Conservation (phyloP, 2,329 filamentous ascomycete species). For the Atkinsonella texensis region DNA sequence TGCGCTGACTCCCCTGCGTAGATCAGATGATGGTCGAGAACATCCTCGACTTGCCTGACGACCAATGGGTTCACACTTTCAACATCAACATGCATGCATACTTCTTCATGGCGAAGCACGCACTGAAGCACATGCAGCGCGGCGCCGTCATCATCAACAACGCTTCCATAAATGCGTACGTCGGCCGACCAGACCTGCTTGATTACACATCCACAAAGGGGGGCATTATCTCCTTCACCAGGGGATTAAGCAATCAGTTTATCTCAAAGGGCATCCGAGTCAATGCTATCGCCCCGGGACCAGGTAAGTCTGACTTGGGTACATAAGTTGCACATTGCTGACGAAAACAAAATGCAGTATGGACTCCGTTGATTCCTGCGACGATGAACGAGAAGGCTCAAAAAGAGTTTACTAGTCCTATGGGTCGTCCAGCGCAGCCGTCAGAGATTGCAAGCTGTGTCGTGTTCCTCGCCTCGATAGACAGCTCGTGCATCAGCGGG, state of each 20-base stretch:
- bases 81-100: slow-evolving; percentile 73
- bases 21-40: slow-evolving; percentile 50
- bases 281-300: slow-evolving; percentile 66
- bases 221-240: slow-evolving; percentile 68
- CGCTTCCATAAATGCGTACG: slow-evolving; percentile 72
- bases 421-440: slow-evolving; percentile 68
- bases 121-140: slow-evolving; percentile 60
- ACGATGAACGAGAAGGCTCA: slow-evolving; percentile 62
- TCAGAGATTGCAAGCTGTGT: slow-evolving; percentile 73
- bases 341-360: slow-evolving; percentile 31
- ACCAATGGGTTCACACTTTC: slow-evolving; percentile 72
- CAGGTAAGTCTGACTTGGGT: slow-evolving; percentile 21
- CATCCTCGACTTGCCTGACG: slow-evolving; percentile 60
- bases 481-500: slow-evolving; percentile 63
- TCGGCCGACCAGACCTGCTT: slow-evolving; percentile 66
- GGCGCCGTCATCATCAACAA: slow-evolving; percentile 77
- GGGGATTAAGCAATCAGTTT: slow-evolving; percentile 65
- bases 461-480: slow-evolving; percentile 65
- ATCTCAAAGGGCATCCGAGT: slow-evolving; percentile 61
- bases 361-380: slow-evolving; percentile 62
- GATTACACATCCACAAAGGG: slow-evolving; percentile 76
- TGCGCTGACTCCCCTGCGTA: slow-evolving; percentile 3
- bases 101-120: slow-evolving; percentile 72
- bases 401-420: slow-evolving; percentile 60
- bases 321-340: background rate